Conservation (phyloP, 805 yeast species). For the Clavispora fructus region DNA sequence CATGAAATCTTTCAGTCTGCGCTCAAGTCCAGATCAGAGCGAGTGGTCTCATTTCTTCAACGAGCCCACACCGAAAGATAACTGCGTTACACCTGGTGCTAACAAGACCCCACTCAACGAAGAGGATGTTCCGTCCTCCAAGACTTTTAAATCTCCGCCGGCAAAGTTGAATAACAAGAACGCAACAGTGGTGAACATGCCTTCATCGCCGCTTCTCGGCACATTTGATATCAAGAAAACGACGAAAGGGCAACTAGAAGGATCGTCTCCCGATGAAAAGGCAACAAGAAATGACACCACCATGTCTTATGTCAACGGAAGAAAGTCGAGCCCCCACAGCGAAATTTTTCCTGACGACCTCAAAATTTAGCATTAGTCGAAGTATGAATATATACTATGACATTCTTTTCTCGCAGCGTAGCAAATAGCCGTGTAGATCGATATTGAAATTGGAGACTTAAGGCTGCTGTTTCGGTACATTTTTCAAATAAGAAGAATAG, state of each 20-base stretch:
- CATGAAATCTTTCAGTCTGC: constrained; percentile 21
- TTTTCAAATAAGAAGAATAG: too few species aligned
- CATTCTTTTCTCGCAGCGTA: not conserved
- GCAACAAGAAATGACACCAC: constrained; percentile 35
- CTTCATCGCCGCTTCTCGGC: constrained; percentile 35
- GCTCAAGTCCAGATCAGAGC: constrained; percentile 33
- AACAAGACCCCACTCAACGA: constrained; percentile 16
- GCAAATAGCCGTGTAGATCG: too few species aligned
- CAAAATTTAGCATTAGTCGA: constrained; percentile 12
- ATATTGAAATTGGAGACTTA: too few species aligned
- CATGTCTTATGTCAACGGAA: constrained; percentile 15
- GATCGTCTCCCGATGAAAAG: constrained; percentile 28
- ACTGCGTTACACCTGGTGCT: constrained; percentile 16
- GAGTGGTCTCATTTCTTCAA: constrained; percentile 44
- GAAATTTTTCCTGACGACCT: constrained; percentile 21
- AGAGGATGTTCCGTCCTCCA: constrained; percentile 26
- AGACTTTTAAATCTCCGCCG: constrained; percentile 27
- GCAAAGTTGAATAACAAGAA: constrained; percentile 14
- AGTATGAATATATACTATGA: not conserved
- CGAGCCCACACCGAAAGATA: constrained; percentile 37
- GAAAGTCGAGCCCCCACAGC: constrained; percentile 15
- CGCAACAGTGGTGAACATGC: constrained; percentile 29
- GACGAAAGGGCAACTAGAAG: constrained; percentile 8
- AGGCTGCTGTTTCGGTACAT: too few species aligned
- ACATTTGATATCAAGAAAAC: constrained; percentile 7